Conservation (phyloP, 2,329 filamentous ascomycete species). For the Coniochaeta sp. region DNA sequence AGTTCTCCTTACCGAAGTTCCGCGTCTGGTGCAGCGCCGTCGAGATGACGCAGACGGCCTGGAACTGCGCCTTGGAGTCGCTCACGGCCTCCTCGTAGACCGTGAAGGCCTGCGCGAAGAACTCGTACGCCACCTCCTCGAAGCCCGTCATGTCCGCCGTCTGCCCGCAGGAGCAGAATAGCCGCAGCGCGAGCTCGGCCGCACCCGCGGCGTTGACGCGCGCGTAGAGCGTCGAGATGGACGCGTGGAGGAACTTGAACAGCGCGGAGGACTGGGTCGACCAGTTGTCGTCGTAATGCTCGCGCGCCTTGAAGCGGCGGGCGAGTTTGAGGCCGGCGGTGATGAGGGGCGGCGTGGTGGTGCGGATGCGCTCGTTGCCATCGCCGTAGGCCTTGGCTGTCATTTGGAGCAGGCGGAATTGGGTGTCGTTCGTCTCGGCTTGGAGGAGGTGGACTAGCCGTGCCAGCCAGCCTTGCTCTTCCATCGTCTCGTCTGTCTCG, state of each 20-base stretch:
- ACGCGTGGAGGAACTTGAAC: slow-evolving; percentile 92
- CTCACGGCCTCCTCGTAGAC: slow-evolving; percentile 96
- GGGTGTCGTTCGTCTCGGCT: slow-evolving; percentile 80
- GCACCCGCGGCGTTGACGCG: slow-evolving; percentile 71
- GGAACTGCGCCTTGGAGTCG: slow-evolving; percentile 94
- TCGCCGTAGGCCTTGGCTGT: slow-evolving; percentile 81
- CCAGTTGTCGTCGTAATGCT: slow-evolving; percentile 69
- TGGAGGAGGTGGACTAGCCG: slow-evolving; percentile 84
- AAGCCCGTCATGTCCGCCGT: slow-evolving; percentile 86
- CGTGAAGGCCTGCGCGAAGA: slow-evolving; percentile 96
- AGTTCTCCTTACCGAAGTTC: slow-evolving; percentile 93
- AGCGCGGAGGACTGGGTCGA: slow-evolving; percentile 63
- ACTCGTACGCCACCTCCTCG: slow-evolving; percentile 96
- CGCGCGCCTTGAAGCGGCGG: slow-evolving; percentile 78
- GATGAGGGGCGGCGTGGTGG: slow-evolving; percentile 87
- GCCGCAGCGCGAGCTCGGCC: slow-evolving; percentile 78
- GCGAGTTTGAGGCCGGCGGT: slow-evolving; percentile 87
- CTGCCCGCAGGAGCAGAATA: slow-evolving; percentile 89
- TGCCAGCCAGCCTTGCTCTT: slow-evolving; percentile 96
- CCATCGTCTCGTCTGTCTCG: slow-evolving; percentile 95
- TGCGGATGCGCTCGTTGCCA: slow-evolving; percentile 91
- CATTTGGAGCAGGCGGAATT: slow-evolving; percentile 88
- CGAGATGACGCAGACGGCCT: slow-evolving; percentile 92
- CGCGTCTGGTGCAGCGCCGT: slow-evolving; percentile 82
- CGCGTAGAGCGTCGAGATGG: slow-evolving; percentile 79